Conservation (phyloP, 345 rosid species). For the Nephelium lappaceum region DNA sequence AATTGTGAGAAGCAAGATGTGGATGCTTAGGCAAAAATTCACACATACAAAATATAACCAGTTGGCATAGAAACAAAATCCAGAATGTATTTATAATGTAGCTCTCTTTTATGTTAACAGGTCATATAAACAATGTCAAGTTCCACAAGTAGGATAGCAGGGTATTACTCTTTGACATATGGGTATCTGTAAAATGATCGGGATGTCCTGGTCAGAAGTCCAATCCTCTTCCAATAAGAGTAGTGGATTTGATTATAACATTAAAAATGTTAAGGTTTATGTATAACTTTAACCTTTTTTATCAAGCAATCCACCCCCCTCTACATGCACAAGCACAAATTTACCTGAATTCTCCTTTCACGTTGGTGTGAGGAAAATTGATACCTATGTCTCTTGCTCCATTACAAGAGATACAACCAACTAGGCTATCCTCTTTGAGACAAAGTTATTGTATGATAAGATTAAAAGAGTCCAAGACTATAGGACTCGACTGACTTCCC, state of each 20-base stretch:
- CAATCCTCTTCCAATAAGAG: too few species aligned
- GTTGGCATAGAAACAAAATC: conserved; percentile 3
- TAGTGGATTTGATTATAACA: too few species aligned
- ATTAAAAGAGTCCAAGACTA: conserved; percentile 5
- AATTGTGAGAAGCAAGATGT: not conserved
- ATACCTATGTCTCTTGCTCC: too few species aligned
- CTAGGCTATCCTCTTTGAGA: not conserved
- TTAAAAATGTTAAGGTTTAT: too few species aligned
- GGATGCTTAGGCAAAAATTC: not conserved
- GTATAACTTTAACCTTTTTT: too few species aligned
- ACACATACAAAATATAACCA: not conserved
- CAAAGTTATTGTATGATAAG: not conserved
- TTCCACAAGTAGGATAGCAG: not conserved
- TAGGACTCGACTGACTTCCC: not conserved
- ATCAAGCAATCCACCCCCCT: not conserved
- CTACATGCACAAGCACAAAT: not conserved
- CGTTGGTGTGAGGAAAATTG: not conserved
- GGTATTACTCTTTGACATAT: too few species aligned
- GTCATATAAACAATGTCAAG: conserved; percentile 1
- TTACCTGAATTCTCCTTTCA: not conserved
- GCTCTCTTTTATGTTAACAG: conserved; percentile 1
- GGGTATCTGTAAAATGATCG: too few species aligned
- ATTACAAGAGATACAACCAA: not conserved
- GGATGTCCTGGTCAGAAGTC: too few species aligned
- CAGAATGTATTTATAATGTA: not conserved